A percentile compares a stretch with the other conserved stretches of the same genome.
phyloP scores from a whole-genome alignment of 805 yeast genomes.

The Yarrowia phangngaensis region DNA sequence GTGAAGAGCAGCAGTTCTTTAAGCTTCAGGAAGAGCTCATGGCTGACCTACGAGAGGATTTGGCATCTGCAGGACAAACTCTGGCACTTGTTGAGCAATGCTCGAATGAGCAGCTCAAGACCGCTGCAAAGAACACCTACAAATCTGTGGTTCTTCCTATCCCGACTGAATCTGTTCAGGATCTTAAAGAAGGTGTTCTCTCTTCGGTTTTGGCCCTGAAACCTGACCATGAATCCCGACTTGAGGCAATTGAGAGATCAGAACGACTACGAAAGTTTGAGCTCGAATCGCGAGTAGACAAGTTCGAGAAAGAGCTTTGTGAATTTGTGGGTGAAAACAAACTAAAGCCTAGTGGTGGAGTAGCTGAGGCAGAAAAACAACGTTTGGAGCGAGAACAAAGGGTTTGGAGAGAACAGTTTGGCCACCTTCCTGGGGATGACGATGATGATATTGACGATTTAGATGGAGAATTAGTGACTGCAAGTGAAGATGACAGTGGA shows the following conservation, averaged over 20 bases:
- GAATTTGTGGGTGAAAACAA: constrained; percentile 75
- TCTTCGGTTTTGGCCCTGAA: constrained; percentile 70
- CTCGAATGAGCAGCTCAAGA: constrained; percentile 67
- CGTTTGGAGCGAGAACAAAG: constrained; percentile 67
- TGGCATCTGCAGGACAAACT: constrained; percentile 75
- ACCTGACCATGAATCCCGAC: constrained; percentile 80
- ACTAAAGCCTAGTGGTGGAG: constrained; percentile 80
- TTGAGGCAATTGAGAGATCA: constrained; percentile 85
- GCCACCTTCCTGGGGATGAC: constrained; percentile 9
- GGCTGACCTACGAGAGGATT: constrained; percentile 72
- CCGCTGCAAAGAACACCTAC: constrained; percentile 39
- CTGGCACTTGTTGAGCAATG: constrained; percentile 77
- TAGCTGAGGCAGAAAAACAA: constrained; percentile 74
- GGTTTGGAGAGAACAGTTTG: constrained; percentile 49
- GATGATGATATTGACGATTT: constrained; percentile 16
- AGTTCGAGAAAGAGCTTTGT: constrained; percentile 80
- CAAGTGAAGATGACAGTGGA: constrained; percentile 3
- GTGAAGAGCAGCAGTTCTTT: constrained; percentile 91
- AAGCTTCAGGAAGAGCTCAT: constrained; percentile 84
- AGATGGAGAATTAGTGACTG: constrained; percentile 13
- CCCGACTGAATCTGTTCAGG: constrained; percentile 36
- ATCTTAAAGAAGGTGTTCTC: constrained; percentile 61
- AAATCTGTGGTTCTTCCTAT: constrained; percentile 34
- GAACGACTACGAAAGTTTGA: constrained; percentile 76
- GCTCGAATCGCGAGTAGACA: constrained; percentile 54